These are phyloP conservation scores for Coemansia biformis DNA, from an alignment of 192 early-diverging fungal species.

Conservation along the genomic window DNA sequence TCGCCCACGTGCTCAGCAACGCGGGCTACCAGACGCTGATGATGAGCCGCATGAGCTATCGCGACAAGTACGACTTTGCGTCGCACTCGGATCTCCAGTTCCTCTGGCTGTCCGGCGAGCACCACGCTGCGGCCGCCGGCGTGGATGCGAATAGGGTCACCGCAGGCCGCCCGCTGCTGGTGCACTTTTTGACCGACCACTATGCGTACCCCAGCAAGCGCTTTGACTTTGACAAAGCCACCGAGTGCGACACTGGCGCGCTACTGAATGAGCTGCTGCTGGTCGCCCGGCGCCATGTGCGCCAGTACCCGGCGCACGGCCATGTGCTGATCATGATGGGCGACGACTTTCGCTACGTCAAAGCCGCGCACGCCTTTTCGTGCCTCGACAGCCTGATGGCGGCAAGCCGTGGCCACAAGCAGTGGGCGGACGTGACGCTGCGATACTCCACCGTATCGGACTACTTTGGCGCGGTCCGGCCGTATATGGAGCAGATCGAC, in stretches of 20 bases:
- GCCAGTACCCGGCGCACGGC: conserved; percentile 41
- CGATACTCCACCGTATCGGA: conserved; percentile 36
- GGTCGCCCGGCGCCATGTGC: conserved; percentile 17
- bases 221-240: conserved; percentile 38
- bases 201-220: conserved; percentile 23
- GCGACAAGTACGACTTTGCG: conserved; percentile 25
- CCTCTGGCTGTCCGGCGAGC: conserved; percentile 23
- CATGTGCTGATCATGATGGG: conserved; percentile 48
- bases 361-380: conserved; percentile 19
- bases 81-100: conserved; percentile 20
- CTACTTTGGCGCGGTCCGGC: conserved; percentile 19
- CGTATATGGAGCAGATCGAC: conserved; percentile 4
- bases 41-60: conserved; percentile 40
- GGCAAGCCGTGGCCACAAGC: background rate
- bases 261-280: conserved; percentile 21
- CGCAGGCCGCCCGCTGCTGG: conserved; percentile 5
- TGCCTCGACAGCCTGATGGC: conserved; percentile 32
- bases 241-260: conserved; percentile 10
- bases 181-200: conserved; percentile 35
- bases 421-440: conserved; percentile 10
- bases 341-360: conserved; percentile 36
- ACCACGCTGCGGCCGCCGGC: too few relatives aligned
- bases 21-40: conserved; percentile 25
- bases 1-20: conserved; percentile 31
- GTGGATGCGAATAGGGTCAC: too few relatives aligned